phyloP scores from a whole-genome alignment of 179 eudicot species.

The Nepenthes alata region DNA sequence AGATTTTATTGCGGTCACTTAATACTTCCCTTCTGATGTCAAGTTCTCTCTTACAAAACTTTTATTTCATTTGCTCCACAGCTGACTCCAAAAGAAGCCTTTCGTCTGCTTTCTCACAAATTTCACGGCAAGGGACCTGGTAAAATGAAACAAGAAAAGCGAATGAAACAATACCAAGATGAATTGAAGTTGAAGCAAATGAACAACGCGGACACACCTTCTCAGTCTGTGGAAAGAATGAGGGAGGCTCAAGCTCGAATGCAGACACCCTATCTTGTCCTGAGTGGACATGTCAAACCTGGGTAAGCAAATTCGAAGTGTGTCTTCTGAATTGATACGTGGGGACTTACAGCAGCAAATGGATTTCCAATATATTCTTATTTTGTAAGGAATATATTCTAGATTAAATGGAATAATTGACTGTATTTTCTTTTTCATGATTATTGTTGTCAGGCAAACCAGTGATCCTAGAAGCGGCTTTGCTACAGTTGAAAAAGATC shows the following conservation, averaged over 20 bases:
- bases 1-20: no score
- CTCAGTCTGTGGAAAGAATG: constrained; percentile 82
- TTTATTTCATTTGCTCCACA: constrained; percentile 22
- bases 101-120: constrained; percentile 56
- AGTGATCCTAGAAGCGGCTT: constrained; percentile 90
- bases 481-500: constrained; percentile 87
- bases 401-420: no score
- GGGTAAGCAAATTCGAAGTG: constrained; percentile 37
- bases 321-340: no score
- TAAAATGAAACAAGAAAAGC: constrained; percentile 80
- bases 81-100: constrained; percentile 91
- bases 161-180: constrained; percentile 62
- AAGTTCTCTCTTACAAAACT: background rate
- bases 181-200: constrained; percentile 75
- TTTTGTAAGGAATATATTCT: no score
- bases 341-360: no score
- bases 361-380: no score
- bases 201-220: constrained; percentile 69
- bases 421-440: background rate
- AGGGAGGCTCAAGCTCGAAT: constrained; percentile 65
- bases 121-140: constrained; percentile 95
- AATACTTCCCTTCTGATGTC: no score
- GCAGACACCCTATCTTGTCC: constrained; percentile 72
- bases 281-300: constrained; percentile 82
- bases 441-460: constrained; percentile 53